These are phyloP conservation scores for Eucalyptus marginata DNA, from an alignment of 345 rosid genomes.

Conservation along the genomic window DNA sequence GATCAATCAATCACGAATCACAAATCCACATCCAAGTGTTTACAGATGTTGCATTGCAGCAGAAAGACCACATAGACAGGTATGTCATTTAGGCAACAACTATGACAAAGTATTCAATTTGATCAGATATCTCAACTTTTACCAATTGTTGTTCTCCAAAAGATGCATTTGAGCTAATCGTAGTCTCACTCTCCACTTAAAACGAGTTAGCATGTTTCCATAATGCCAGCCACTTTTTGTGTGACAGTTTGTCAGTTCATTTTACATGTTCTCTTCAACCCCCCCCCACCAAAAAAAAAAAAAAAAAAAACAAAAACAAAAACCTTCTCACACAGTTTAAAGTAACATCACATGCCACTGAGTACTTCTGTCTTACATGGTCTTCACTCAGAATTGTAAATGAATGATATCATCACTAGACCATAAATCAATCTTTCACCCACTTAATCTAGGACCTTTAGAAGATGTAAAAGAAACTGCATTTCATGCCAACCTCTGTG, in stretches of 20 bases:
- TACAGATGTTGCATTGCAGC: background rate
- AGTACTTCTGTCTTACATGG: background rate
- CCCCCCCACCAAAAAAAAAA: too few species aligned
- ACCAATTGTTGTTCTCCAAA: background rate
- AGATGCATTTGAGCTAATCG: background rate
- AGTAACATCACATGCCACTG: background rate
- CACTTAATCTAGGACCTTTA: background rate
- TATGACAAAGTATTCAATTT: background rate
- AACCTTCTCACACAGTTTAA: background rate
- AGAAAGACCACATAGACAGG: background rate
- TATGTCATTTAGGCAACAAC: background rate
- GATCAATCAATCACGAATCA: constrained; percentile 1
- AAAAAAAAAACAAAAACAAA: too few species aligned
- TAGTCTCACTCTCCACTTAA: background rate
- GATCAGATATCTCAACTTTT: background rate
- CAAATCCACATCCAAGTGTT: background rate
- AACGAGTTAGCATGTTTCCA: background rate
- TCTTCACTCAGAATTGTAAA: background rate
- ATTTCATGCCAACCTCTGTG: constrained; percentile 35
- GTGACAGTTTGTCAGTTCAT: too few species aligned
- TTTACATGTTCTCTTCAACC: too few species aligned
- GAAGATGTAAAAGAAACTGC: background rate
- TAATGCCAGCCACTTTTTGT: background rate
- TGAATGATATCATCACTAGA: background rate
- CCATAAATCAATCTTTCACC: background rate